These are phyloP conservation scores for Verticillium albo-atrum DNA, from an alignment of 2,329 filamentous ascomycete species.

Conservation along the genomic window DNA sequence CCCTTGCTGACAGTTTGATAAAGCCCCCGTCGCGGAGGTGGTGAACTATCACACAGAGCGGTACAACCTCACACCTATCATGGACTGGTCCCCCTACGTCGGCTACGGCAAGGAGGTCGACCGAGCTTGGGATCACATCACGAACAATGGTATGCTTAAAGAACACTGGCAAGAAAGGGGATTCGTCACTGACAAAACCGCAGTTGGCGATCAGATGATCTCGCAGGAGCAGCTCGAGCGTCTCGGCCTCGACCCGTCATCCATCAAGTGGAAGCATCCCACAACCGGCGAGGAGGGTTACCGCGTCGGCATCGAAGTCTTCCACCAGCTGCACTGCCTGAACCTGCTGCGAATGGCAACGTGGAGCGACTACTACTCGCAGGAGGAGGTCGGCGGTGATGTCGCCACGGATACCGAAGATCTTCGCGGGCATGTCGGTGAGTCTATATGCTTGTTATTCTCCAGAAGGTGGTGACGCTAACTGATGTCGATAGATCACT, in stretches of 20 bases:
- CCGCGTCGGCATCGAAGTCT: constrained; percentile 54
- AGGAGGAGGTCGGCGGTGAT: constrained; percentile 38
- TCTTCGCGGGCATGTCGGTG: constrained; percentile 37
- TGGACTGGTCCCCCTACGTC: constrained; percentile 43
- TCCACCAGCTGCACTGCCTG: constrained; percentile 51
- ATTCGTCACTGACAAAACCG: not conserved
- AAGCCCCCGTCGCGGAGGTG: constrained; percentile 41
- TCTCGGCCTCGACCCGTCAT: constrained; percentile 46
- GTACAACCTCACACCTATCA: constrained; percentile 43
- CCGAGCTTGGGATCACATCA: constrained; percentile 51
- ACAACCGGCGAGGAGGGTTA: constrained; percentile 53
- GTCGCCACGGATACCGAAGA: constrained; percentile 37
- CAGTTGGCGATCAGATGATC: constrained; percentile 59
- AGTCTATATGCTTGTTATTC: constrained; percentile 8
- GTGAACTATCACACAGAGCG: constrained; percentile 45
- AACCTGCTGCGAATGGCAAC: constrained; percentile 43
- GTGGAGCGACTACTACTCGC: constrained; percentile 44
- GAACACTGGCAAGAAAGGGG: not conserved
- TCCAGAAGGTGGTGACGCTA: not conserved
- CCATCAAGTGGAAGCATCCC: constrained; percentile 51
- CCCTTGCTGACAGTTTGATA: constrained; percentile 1
- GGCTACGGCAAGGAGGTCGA: constrained; percentile 54
- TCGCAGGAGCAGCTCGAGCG: constrained; percentile 46
- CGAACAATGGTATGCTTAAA: constrained; percentile 31
- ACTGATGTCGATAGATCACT: constrained; percentile 36